A percentile compares a stretch with the other conserved stretches of the same genome.
Conservation (phyloP, 371 early-diverging fungal species). For the Chytridium lagenaria region DNA sequence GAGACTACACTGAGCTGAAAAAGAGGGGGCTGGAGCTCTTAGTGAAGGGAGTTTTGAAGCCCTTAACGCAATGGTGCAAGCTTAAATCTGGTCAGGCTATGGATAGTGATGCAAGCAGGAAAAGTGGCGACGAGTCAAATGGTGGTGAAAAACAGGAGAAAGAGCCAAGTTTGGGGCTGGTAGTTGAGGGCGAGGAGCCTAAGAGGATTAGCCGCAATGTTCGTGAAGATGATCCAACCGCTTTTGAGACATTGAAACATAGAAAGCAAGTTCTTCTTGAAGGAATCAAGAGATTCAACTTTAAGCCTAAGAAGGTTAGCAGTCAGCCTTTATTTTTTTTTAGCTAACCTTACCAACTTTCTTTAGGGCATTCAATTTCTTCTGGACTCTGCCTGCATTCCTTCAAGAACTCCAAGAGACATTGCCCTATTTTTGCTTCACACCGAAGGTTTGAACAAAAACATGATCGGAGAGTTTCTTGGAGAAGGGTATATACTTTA, state of each 20-base stretch:
- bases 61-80: conserved; percentile 66
- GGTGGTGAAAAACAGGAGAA: conserved; percentile 18
- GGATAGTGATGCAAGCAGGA: conserved; percentile 29
- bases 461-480: conserved; percentile 91
- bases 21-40: conserved; percentile 55
- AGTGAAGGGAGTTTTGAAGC: conserved; percentile 59
- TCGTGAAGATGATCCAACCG: conserved; percentile 68
- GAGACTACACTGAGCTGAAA: conserved; percentile 55
- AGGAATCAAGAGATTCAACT: conserved; percentile 82
- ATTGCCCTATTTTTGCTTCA: conserved; percentile 77
- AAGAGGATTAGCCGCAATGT: background rate
- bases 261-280: conserved; percentile 80
- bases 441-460: conserved; percentile 82
- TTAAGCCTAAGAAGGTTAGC: conserved; percentile 80
- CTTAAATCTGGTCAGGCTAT: conserved; percentile 25
- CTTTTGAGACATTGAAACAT: conserved; percentile 78
- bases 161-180: conserved; percentile 20
- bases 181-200: conserved; percentile 29
- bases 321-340: background rate
- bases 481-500: conserved; percentile 74
- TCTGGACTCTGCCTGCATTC: conserved; percentile 69
- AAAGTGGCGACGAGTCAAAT: conserved; percentile 24
- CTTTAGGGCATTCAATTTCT: conserved; percentile 75
- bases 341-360: background rate
- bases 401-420: conserved; percentile 58